phyloP scores from a whole-genome alignment of 2,329 filamentous ascomycete genomes.

The Thermoascus crustaceus region DNA sequence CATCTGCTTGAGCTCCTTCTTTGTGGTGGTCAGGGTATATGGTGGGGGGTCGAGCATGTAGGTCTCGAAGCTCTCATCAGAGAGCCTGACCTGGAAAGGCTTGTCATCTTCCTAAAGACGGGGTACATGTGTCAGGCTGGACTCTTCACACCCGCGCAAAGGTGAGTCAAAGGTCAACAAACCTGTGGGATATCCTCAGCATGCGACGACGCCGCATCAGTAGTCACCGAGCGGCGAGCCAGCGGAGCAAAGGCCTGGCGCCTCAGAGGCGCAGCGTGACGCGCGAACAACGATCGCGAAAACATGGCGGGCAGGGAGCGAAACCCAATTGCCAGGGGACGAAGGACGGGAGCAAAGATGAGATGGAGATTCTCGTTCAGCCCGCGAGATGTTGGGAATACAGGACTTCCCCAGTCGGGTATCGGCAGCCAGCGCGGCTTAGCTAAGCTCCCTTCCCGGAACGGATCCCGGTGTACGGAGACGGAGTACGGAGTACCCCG shows the following conservation, averaged over 20 bases:
- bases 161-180: constrained; percentile 25
- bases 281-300: constrained; percentile 59
- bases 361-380: no score
- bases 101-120: constrained; percentile 74
- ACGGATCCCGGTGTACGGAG: no score
- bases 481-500: no score
- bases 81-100: constrained; percentile 83
- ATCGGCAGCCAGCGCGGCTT: no score
- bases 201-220: constrained; percentile 86
- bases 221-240: constrained; percentile 73
- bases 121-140: constrained; percentile 3
- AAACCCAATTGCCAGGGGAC: constrained; percentile 8
- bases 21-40: constrained; percentile 87
- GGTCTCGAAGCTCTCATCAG: constrained; percentile 98
- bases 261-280: constrained; percentile 51
- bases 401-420: no score
- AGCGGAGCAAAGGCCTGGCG: constrained; percentile 39
- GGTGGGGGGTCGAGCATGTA: constrained; percentile 96
- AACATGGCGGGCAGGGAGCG: constrained; percentile 49
- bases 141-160: not conserved
- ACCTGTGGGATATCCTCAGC: constrained; percentile 70
- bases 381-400: no score
- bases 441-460: no score
- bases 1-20: constrained; percentile 98
- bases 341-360: no score